phyloP scores from a whole-genome alignment of 2,329 filamentous ascomycete genomes.

The Diaporthe ampelina region DNA sequence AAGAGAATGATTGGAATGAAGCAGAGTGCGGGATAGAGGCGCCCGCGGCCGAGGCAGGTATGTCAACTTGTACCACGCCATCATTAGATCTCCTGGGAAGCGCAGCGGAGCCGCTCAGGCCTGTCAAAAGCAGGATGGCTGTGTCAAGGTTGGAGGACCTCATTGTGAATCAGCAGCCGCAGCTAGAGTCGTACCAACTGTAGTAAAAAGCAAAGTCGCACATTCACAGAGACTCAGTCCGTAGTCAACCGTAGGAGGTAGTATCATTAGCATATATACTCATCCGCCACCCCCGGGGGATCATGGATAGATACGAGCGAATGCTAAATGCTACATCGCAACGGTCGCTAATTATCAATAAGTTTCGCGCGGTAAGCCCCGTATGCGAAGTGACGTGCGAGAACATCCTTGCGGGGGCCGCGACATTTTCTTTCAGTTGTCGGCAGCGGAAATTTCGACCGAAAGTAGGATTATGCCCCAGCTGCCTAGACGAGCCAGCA shows the following conservation, averaged over 20 bases:
- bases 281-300: neutral
- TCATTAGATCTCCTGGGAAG: neutral
- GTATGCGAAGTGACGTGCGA: conserved; percentile 16
- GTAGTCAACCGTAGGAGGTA: neutral
- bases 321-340: conserved; percentile 16
- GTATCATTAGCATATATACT: neutral
- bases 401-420: neutral
- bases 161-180: conserved; percentile 10
- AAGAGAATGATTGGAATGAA: conserved; percentile 24
- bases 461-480: neutral
- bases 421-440: neutral
- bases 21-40: conserved; percentile 18
- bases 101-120: neutral
- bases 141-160: conserved; percentile 22
- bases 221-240: neutral
- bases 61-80: conserved; percentile 7
- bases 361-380: neutral
- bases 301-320: neutral
- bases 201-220: neutral
- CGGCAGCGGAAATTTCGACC: conserved; percentile 27
- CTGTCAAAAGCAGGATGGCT: conserved; percentile 23
- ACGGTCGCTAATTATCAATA: neutral
- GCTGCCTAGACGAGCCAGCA: neutral
- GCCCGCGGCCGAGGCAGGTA: conserved; percentile 13
- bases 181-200: neutral